Base-by-base conservation (phyloP, 2,329 filamentous ascomycete species). In the Thelonectria blattea region DNA sequence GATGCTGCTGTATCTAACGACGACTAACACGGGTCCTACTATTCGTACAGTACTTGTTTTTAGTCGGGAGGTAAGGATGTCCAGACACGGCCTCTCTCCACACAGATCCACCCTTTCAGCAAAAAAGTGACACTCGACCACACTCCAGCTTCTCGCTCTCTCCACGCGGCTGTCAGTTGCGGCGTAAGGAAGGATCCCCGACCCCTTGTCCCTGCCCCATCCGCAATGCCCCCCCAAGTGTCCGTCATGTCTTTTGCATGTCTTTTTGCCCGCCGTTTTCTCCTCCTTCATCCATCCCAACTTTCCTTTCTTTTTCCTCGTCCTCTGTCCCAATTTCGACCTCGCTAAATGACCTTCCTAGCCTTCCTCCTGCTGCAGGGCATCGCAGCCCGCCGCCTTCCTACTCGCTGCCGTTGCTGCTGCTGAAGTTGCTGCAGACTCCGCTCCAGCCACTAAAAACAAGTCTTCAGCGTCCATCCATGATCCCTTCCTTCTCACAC, bases 171-270 rank as follows among this genome's bases (percentile, higher is more conserved):
- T 60, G 57, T 60, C 57, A 60, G 57, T 60, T 67, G 49, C 64
- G 66, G 64, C 66, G 60, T 58, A 68, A 67, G 52, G 57, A 56
- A 58, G 60, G 41, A 68, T 66, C 46, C 65, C 17, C 20, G 17
- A 45, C 17, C 10, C 32, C 27, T 48, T 68, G 66, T 68, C 66
- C 66, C 42, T 68, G 66, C 66, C 66, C 66, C 62, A 66, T 67
- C 66, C 60, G 63, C 62, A 68, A 68, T 68, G 66, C 60, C 66
- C 66, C 66, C 66, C 66, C 66, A 57, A 55, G 39, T 50, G 34
- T 64, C 65, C 56, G 54, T 34, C 18, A 51, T 20, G 39, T 27
- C 53, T 42, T 32, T 56, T 48, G 53, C 53, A 56, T 47, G 20
- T 45, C 45, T n/a, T 48, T 12, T 48, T n/a, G 20, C 45, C 14